Percentiles rank a stretch among this genome's conserved stretches.
These are phyloP conservation scores for Symbiotaphrina buchneri DNA, from an alignment of 495 filamentous ascomycete genomes.

Conservation along the genomic window DNA sequence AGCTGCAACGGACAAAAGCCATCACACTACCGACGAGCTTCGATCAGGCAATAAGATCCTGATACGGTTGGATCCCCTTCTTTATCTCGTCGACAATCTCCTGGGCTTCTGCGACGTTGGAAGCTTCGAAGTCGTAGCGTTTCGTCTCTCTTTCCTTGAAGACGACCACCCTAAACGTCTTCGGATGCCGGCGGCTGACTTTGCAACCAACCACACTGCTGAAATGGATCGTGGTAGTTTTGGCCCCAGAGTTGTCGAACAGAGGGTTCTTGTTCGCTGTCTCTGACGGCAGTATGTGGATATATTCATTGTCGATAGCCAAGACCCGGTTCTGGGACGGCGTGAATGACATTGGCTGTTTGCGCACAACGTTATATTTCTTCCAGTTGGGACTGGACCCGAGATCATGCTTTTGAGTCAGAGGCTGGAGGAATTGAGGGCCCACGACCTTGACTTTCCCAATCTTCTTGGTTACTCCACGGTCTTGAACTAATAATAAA, in stretches of 20 bases:
- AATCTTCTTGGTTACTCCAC: too few species aligned
- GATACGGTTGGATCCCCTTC: constrained; percentile 36
- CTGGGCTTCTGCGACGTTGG: constrained; percentile 50
- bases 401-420: constrained; percentile 17
- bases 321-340: constrained; percentile 64
- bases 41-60: too few species aligned
- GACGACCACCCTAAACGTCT: constrained; percentile 72
- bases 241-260: constrained; percentile 24
- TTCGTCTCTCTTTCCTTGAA: constrained; percentile 72
- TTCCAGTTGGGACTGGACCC: constrained; percentile 37
- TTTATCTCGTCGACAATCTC: constrained; percentile 82
- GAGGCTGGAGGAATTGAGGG: too few species aligned
- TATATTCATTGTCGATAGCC: constrained; percentile 82
- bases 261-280: constrained; percentile 14
- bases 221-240: constrained; percentile 81
- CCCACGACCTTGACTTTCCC: too few species aligned
- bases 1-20: too few species aligned
- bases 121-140: constrained; percentile 90
- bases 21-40: too few species aligned
- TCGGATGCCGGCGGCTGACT: constrained; percentile 73
- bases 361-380: constrained; percentile 79
- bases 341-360: constrained; percentile 84
- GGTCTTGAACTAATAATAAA: constrained; percentile 44
- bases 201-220: constrained; percentile 85
- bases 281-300: constrained; percentile 81